Conservation (phyloP, 768 basidiomycete species). For the Lentinula lateritia region DNA sequence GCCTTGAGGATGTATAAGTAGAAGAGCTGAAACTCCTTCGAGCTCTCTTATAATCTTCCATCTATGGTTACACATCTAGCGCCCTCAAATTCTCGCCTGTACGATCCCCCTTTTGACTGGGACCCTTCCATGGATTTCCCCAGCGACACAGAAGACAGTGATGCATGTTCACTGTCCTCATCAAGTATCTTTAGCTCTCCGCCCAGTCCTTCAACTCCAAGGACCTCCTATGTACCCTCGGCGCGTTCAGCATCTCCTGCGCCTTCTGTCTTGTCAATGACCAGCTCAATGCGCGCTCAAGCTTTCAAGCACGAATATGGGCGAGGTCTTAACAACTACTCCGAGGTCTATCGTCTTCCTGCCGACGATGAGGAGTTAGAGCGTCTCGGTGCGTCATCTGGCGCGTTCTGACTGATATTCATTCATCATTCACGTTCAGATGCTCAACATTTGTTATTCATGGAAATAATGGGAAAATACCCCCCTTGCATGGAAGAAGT, state of each 20-base stretch:
- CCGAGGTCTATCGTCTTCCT: slow-evolving; percentile 72
- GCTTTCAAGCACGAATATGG: slow-evolving; percentile 65
- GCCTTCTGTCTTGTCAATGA: slow-evolving; percentile 66
- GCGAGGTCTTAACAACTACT: slow-evolving; percentile 68
- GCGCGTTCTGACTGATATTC: background rate
- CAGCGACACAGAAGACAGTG: slow-evolving; percentile 43
- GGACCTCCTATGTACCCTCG: slow-evolving; percentile 53
- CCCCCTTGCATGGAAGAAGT: slow-evolving; percentile 51
- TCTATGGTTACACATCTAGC: background rate
- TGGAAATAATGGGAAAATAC: slow-evolving; percentile 62
- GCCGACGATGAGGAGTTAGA: slow-evolving; percentile 75
- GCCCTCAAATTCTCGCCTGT: background rate
- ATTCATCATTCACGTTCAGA: slow-evolving; percentile 33
- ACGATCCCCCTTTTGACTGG: background rate
- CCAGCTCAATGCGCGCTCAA: slow-evolving; percentile 53
- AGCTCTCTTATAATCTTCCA: background rate
- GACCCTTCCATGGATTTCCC: slow-evolving; percentile 11
- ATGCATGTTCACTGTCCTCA: slow-evolving; percentile 38
- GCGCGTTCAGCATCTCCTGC: slow-evolving; percentile 62
- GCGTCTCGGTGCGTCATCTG: slow-evolving; percentile 48
- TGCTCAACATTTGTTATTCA: slow-evolving; percentile 62
- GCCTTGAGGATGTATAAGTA: slow-evolving; percentile 3
- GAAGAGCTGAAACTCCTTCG: background rate
- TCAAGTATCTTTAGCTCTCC: slow-evolving; percentile 28
- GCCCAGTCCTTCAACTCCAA: slow-evolving; percentile 38